Conservation (phyloP, 331 rosid genomes). For the Phaseolus coccineus region DNA sequence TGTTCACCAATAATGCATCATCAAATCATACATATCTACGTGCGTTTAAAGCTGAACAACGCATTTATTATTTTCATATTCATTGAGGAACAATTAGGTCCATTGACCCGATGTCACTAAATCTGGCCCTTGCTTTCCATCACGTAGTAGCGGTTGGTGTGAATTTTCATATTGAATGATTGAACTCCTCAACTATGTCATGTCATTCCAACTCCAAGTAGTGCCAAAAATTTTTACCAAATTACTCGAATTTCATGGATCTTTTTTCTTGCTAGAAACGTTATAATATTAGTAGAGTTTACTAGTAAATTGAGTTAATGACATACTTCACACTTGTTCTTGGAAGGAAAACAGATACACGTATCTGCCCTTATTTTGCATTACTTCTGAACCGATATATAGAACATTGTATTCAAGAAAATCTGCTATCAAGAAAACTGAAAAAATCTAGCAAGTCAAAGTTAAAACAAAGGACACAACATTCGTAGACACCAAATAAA, state of each 20-base stretch:
- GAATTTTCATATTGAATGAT: not conserved
- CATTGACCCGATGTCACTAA: not conserved
- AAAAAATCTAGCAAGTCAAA: not conserved
- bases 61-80: not conserved
- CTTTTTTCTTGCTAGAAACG: not conserved
- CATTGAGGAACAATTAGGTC: not conserved
- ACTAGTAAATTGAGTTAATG: not conserved
- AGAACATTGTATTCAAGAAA: not conserved
- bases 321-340: conserved; percentile 14
- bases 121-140: not conserved
- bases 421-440: not conserved
- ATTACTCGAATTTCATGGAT: not conserved
- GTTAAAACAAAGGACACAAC: not conserved
- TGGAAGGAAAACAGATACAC: not conserved
- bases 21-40: not conserved
- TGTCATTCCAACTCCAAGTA: not conserved
- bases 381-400: not conserved
- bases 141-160: not conserved
- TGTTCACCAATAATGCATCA: conserved; percentile 4
- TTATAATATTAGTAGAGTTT: not conserved
- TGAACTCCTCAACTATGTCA: not conserved
- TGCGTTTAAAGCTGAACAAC: not conserved
- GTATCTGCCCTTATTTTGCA: not conserved
- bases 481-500: not conserved
- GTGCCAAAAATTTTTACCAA: not conserved